Percentiles rank a stretch among this genome's conserved stretches.
Conservation (phyloP, 768 basidiomycete species). For the Lactifluus echinatus region DNA sequence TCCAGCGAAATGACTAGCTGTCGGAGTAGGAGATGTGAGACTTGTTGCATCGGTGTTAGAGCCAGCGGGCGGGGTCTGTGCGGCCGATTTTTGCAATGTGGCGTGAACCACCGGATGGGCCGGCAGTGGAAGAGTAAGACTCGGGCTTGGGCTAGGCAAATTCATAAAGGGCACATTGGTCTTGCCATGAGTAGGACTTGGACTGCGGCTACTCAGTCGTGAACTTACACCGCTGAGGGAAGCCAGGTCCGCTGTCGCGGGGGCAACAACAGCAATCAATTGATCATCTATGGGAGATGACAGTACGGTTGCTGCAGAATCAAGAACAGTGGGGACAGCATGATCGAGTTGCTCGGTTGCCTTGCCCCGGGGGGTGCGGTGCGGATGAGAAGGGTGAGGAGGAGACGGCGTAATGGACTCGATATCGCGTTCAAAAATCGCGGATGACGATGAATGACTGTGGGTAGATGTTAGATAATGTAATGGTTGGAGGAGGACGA, state of each 20-base stretch:
- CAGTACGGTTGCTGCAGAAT: slow-evolving; percentile 72
- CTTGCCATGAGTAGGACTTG: slow-evolving; percentile 44
- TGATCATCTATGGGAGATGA: slow-evolving; percentile 37
- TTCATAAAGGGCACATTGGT: slow-evolving; percentile 22
- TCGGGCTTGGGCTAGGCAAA: slow-evolving; percentile 22
- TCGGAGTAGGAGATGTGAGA: slow-evolving; percentile 23
- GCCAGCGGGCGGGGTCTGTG: slow-evolving; percentile 7
- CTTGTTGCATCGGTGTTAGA: background rate
- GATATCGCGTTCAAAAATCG: slow-evolving; percentile 89
- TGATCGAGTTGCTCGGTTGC: slow-evolving; percentile 67
- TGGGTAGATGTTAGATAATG: slow-evolving; percentile 13
- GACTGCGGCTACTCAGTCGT: slow-evolving; percentile 54
- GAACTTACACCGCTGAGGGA: slow-evolving; percentile 51
- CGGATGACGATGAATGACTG: slow-evolving; percentile 71
- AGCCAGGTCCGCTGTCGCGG: slow-evolving; percentile 31
- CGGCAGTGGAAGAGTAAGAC: slow-evolving; percentile 18
- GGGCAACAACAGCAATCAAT: slow-evolving; percentile 55
- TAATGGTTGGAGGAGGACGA: background rate
- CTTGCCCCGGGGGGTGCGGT: slow-evolving; percentile 65
- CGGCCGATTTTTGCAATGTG: background rate
- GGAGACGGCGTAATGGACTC: slow-evolving; percentile 47
- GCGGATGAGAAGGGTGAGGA: slow-evolving; percentile 47
- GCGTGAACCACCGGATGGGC: background rate
- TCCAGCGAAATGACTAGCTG: slow-evolving; percentile 24
- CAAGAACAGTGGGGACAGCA: slow-evolving; percentile 77